Base-by-base conservation (phyloP, 1,284 basidiomycete genomes). In the Vanrija sp. region DNA sequence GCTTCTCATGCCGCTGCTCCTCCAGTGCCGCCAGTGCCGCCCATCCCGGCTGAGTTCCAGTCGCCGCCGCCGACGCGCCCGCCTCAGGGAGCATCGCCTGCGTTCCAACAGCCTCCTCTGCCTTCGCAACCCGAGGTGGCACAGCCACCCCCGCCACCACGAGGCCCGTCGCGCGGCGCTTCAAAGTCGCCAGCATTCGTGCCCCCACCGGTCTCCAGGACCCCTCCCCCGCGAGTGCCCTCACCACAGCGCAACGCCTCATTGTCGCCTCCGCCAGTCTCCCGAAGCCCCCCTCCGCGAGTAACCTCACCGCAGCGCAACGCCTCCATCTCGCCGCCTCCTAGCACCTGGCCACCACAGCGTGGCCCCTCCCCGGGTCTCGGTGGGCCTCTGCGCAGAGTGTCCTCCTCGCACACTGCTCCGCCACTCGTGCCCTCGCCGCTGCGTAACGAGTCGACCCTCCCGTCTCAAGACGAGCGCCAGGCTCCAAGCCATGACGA, bases 361-460 rank as follows among this genome's bases (percentile, higher is more conserved):
- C 31, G 31, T 14, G 31, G 31, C 31, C 31, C 31, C 2, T 31
- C 31, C 1, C 31, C 31, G 12, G 31, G 31, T 14, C 31, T 31
- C 31, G 31, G 31, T 12, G 31, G 12, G 4, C 31, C 31, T 31
- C 12, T 31, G 31, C 8, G 31, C 12, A 31, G 31, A 31, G 25
- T 42, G 8, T 20, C 39, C 2, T 48, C 47, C 14, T 25, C 51
- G n/a, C 38, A 16, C 23, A 46, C 46, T 5, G 59, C 52, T 4
- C 59, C 55, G 4, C 59, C 59, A 9, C 46, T 52, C 16, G 53
- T 60, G 3, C 46, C 53, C n/a, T 60, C 59, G 23, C 59, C 59
- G 6, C 50, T 60, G 4, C 41, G 51, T 20, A 42, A 59, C 44
- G 57, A 52, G 49, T 42, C 22, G 6, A 37, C 19, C 7, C 38